Conservation (phyloP, 768 basidiomycete genomes). For the Tricholoma flavovirens region DNA sequence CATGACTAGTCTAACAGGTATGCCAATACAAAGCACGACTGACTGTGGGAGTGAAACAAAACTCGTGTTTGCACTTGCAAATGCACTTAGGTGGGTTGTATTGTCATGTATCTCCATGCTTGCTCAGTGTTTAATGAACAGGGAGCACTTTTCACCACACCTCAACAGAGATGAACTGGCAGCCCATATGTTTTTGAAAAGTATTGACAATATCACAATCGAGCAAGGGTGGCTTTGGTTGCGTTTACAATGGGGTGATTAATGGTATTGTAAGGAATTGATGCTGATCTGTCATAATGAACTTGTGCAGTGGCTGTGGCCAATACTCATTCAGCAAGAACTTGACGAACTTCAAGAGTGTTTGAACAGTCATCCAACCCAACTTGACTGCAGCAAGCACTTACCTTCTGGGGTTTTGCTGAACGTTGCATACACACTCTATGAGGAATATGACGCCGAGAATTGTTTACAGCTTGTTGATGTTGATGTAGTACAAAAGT, state of each 20-base stretch:
- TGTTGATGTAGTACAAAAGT: conserved; percentile 7
- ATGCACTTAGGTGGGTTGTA: conserved; percentile 19
- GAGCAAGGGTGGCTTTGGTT: conserved; percentile 25
- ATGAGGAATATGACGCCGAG: conserved; percentile 14
- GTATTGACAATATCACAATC: conserved; percentile 10
- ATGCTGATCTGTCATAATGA: conserved; percentile 10
- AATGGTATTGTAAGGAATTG: conserved; percentile 18
- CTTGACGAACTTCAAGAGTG: conserved; percentile 13
- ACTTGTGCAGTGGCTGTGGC: conserved; percentile 27
- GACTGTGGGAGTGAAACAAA: conserved; percentile 28
- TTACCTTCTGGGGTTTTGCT: conserved; percentile 20
- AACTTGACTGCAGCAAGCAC: conserved; percentile 15
- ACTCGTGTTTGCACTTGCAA: conserved; percentile 21
- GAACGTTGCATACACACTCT: conserved; percentile 12
- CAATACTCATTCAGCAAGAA: conserved; percentile 19
- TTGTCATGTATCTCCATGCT: too few relatives aligned
- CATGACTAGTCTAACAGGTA: conserved; percentile 9
- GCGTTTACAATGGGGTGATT: conserved; percentile 23
- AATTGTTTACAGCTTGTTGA: conserved; percentile 19
- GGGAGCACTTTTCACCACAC: background rate
- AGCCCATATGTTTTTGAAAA: background rate
- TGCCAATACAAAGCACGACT: conserved; percentile 27
- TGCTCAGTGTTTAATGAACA: background rate
- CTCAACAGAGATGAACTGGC: background rate
- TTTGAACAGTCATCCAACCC: conserved; percentile 15